Percentiles rank a stretch among this genome's conserved stretches.
Evolutionary conservation across 257 asterid genomes (phyloP).

Genomic region (Solanum verrucosum): DNA sequence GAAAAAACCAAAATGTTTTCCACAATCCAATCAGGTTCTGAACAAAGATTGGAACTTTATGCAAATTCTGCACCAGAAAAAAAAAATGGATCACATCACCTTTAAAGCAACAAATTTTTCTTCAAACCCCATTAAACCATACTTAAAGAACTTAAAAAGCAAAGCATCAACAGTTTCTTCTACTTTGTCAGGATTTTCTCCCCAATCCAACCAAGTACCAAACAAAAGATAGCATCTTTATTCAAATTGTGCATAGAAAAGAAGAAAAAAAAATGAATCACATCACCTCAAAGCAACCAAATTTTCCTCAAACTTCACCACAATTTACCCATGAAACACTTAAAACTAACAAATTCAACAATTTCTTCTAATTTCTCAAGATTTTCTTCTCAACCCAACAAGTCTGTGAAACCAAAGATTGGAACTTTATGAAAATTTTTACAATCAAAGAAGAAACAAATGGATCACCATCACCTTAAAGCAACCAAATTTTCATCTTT

Average conservation of each 20-base stretch:
- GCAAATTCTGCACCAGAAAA: background rate
- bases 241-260: background rate
- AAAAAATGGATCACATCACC: background rate
- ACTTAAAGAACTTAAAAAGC: background rate
- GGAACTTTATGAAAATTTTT: background rate
- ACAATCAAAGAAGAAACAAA: background rate
- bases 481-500: background rate
- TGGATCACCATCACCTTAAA: background rate
- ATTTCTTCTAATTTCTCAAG: background rate
- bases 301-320: background rate
- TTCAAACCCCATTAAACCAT: background rate
- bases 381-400: background rate
- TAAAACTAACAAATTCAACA: background rate
- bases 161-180: background rate
- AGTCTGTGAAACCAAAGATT: background rate
- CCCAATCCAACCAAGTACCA: no score
- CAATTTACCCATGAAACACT: background rate
- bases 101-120: background rate
- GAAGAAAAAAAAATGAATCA: background rate
- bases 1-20: background rate
- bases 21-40: background rate
- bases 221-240: background rate
- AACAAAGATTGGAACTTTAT: background rate
- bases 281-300: background rate
- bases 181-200: background rate